These are phyloP conservation scores for Podaxis sp. DNA, from an alignment of 768 basidiomycete genomes.

Conservation along the genomic window DNA sequence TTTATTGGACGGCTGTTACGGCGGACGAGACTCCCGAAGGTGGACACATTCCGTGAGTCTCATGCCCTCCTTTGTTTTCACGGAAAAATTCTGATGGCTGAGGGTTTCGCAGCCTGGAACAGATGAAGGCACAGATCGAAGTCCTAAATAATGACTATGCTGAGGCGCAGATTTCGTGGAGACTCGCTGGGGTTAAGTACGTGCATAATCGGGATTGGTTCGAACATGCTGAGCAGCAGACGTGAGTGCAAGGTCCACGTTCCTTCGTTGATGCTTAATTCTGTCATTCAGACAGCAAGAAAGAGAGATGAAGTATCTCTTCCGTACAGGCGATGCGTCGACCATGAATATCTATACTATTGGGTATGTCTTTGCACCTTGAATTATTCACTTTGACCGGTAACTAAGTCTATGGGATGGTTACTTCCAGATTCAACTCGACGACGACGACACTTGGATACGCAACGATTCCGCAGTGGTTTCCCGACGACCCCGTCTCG, in stretches of 20 bases:
- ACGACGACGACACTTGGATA: slow-evolving; percentile 39
- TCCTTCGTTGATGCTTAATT: neutral
- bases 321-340: slow-evolving; percentile 36
- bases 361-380: slow-evolving; percentile 19
- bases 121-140: slow-evolving; percentile 38
- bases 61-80: neutral
- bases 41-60: slow-evolving; percentile 38
- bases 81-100: neutral
- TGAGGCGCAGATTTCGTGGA: slow-evolving; percentile 33
- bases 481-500: slow-evolving; percentile 31
- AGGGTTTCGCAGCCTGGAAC: slow-evolving; percentile 24
- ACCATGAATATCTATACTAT: slow-evolving; percentile 39
- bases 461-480: slow-evolving; percentile 44
- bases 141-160: slow-evolving; percentile 41
- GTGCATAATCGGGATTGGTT: slow-evolving; percentile 44
- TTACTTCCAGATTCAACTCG: slow-evolving; percentile 20
- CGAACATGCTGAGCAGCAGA: slow-evolving; percentile 28
- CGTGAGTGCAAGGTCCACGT: slow-evolving; percentile 18
- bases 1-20: slow-evolving; percentile 31
- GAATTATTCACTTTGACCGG: neutral
- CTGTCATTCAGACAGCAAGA: slow-evolving; percentile 25
- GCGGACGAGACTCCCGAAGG: slow-evolving; percentile 29
- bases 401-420: slow-evolving; percentile 14
- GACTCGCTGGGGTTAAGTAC: slow-evolving; percentile 31
- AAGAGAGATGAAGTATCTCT: slow-evolving; percentile 32